Evolutionary conservation across 1,284 basidiomycete species (phyloP), one percentile per base, ranked within the genome.

Genomic region (Ustilago cynodontis): DNA sequence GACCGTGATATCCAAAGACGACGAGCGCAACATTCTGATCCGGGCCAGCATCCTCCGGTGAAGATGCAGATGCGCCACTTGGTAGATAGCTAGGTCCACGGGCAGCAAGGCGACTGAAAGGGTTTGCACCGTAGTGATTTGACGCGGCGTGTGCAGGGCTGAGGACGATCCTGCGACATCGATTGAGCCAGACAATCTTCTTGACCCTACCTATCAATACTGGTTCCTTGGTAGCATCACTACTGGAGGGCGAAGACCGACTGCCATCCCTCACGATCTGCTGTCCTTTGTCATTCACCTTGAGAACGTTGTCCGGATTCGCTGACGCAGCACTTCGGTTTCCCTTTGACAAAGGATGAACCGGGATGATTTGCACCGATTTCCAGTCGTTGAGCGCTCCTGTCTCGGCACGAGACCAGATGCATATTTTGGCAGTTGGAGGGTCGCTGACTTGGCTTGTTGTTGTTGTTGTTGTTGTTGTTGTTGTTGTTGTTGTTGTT

Each of bases 361-460:
- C 67, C 1, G 53, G 20, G 8, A 74, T 4, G 14, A 53, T 29
- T 16, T 74, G 61, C 18, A 71, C 50, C 4, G 68, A 52, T 50
- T 66, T 68, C 76, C 76, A 78, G 41, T 71, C 76, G 28, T 78
- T 74, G 53, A 74, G 53, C 0, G 71, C 60, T 18, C 65, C 71
- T 10, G 71, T 68, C 31, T 71, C 65, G 9, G 71, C 65, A 7
- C 76, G 57, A 4, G 76, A 74, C 76, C 76, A 78, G 28, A 74
- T 62, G 64, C 76, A 78, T 20, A 78, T 35, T 13, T 22, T 59
- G 29, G 60, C 65, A 0, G 20, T 39, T 16, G 60, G 50, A n/a
- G 50, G 59, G 4, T 55, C 26, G n/a, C 22, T 7, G 13, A 45
- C 11, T 16, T 24, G 5, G 6, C 33, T 31, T n/a, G 31, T 20